A percentile compares a stretch with the other conserved stretches of the same genome.
Evolutionary conservation across 2,329 filamentous ascomycete genomes (phyloP).

Genomic region (Aureobasidium lini): DNA sequence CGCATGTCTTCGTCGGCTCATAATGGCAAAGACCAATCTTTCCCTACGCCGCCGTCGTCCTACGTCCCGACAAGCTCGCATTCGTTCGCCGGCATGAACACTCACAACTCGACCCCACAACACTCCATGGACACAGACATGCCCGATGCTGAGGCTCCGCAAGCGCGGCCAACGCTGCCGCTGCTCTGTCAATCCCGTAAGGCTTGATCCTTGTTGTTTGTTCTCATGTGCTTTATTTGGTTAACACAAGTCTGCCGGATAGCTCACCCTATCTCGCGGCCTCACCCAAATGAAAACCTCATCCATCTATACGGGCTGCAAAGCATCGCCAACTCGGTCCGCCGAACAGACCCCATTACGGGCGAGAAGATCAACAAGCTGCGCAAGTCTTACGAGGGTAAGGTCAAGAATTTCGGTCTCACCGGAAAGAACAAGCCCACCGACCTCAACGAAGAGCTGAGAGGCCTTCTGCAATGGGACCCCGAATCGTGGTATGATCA

Average conservation of each 20-base stretch:
- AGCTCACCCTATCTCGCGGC: slow-evolving; percentile 39
- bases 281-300: slow-evolving; percentile 52
- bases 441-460: slow-evolving; percentile 31
- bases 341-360: slow-evolving; percentile 52
- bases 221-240: slow-evolving; percentile 13
- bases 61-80: slow-evolving; percentile 5
- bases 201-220: slow-evolving; percentile 16
- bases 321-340: slow-evolving; percentile 50
- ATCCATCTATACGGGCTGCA: slow-evolving; percentile 52
- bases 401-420: slow-evolving; percentile 43
- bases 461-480: slow-evolving; percentile 30
- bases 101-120: slow-evolving; percentile 17
- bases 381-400: slow-evolving; percentile 49
- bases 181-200: slow-evolving; percentile 30
- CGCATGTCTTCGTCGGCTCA: slow-evolving; percentile 34
- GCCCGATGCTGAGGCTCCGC: slow-evolving; percentile 20
- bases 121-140: slow-evolving; percentile 24
- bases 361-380: slow-evolving; percentile 59
- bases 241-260: slow-evolving; percentile 25
- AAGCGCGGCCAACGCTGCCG: slow-evolving; percentile 25
- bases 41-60: slow-evolving; percentile 35
- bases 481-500: slow-evolving; percentile 34
- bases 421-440: slow-evolving; percentile 43
- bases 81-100: not conserved
- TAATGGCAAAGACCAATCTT: slow-evolving; percentile 29